Base-by-base conservation (phyloP, 2,329 filamentous ascomycete genomes). In the Phialophora chinensis region DNA sequence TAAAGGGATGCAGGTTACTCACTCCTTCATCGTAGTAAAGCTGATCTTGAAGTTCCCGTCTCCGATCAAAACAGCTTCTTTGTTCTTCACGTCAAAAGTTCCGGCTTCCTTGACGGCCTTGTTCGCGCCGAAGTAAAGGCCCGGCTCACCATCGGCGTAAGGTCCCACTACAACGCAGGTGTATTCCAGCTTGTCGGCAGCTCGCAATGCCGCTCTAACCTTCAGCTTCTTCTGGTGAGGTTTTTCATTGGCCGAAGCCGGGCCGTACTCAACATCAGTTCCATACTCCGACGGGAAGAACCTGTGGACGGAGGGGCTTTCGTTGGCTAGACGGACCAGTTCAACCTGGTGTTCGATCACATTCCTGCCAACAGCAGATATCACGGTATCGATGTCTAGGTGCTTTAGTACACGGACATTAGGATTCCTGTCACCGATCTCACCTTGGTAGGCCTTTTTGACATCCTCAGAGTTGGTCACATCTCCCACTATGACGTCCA, bases 11-110 rank as follows among this genome's bases (percentile, higher is more conserved):
- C 17, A 42, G 12, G 20, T 8, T 55, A 65, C 86, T 79, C 77
- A 90, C 88, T 93, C 90, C 20, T 81, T 79, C 86, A 90, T 90
- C 0, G 87, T 90, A 3, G 88, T 91, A 72, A 92, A 85, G 42
- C 87, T 88, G 67, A 91, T 82, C 68, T 79, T 83, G 25, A 83
- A 86, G 53, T 87, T 79, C 0, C 88, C 89, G 68, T 85, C 85
- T 1, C 85, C 89, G 25, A 91, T 72, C 17, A 92, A 73, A 2
- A 85, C 80, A 0, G 89, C 89, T 62, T 80, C 84, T 73, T 85
- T 87, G 1, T 74, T 79, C 67, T 79, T 77, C 0, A 85, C 79
- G 72, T 91, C 84, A 71, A 86, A 92, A 0, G 83, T 84, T 1
- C 90, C 89, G 0, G 79, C 60, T 33, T 66, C 35, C 42, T 78